Evolutionary conservation across 495 filamentous ascomycete species (phyloP), one percentile per base, ranked within the genome.

Genomic region (Lepidopterella palustris): DNA sequence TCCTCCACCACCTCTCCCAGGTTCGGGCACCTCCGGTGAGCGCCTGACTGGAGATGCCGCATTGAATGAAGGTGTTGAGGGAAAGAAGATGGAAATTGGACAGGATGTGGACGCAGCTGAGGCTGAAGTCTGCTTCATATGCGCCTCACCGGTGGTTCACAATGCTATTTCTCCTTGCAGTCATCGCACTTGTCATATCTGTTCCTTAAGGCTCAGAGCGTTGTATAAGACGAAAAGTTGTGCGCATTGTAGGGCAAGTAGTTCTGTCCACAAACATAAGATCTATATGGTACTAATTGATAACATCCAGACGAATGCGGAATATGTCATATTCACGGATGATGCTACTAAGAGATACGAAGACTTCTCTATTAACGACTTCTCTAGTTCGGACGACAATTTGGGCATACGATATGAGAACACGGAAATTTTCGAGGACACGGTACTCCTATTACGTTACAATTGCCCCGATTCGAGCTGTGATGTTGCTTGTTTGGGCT

Each of bases 221-320:
- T 74, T 99, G 45, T 99, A 97, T 72, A 97, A 97, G 78, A 92
- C 83, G 59, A 95, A 92, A 71, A 85, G 87, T 54, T 99, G 93
- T 69, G 88, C 92, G 15, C 91, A 97, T 76, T 99, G 93, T 73
- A 79, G 93, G 56, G 90, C 92, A 80, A 64, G 85, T 75, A 5
- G 0, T 5, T 15, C 21, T 23, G 25, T 18, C 4, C 13, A 21
- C 3, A 21, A 13, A 8, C 28, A 54, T 29, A 31, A 28, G 24
- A n/a, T n/a, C n/a, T n/a, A n/a, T 13, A 6, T 54, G 21, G n/a
- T 25, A n/a, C 28, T 54, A 28, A 54, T 28, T 8, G 47, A 2
- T 42, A 39, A 23, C 60, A 50, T 40, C 24, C 66, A 92, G 87
- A 89, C 89, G 11, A 79, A 87, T 58, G 84, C 90, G 1, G 82